Evolutionary conservation across 1,284 basidiomycete species (phyloP), one percentile per base, ranked within the genome.

Genomic region (Trichosporon sp.): DNA sequence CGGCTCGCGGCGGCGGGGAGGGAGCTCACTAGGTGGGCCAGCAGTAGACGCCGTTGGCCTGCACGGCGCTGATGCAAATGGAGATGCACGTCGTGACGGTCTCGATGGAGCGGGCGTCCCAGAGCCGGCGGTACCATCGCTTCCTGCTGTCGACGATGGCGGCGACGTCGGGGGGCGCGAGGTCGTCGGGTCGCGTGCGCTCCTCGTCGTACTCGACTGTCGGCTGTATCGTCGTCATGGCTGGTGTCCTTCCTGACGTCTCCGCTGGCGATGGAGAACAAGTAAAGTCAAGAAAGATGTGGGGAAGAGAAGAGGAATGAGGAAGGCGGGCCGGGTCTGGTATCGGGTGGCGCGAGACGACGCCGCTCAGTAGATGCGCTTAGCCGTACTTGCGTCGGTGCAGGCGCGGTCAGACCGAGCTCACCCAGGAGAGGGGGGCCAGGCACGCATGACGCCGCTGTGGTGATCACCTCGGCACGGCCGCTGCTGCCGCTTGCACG

Each of bases 21-120:
- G 47, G 6, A n/a, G 47, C 77, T 66, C 69, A 79, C 77, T 83
- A 83, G 0, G 81, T 81, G 1, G 81, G 80, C 81, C 81, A 83
- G 65, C 76, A 81, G 71, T 82, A 83, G n/a, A 82, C 81, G n/a
- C 83, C 83, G 70, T 83, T 83, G 1, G 83, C 81, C 70, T 80
- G 80, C 0, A 82, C 51, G 5, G 81, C 76, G 34, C 77, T 78
- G 34, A 79, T 32, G 2, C 64, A 70, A 11, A 83, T 80, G 67
- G 73, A 74, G 4, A 77, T 27, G 53, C 79, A 79, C 31, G 79
- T 83, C 62, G 82, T 70, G 2, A 68, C 70, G 2, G 77, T 70
- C 2, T 75, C 35, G 1, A 65, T 68, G 15, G 75, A 67, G 3
- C 79, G 77, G 6, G 76, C 70, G 11, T 75, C 72, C 13, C 72